These are phyloP conservation scores for Gossypium raimondii DNA, from an alignment of 345 rosid genomes.

Conservation along the genomic window DNA sequence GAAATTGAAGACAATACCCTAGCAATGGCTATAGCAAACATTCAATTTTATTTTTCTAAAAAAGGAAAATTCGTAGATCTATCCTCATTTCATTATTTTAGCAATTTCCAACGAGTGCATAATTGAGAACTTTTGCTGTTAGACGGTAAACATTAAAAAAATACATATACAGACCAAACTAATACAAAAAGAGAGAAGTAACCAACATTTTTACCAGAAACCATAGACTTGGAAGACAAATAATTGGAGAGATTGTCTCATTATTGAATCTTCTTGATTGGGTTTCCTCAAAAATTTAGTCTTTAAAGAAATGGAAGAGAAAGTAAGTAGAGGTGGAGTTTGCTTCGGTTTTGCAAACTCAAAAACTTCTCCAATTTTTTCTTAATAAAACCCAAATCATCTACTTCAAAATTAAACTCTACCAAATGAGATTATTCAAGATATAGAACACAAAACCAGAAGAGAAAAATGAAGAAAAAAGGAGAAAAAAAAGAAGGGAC, in stretches of 20 bases:
- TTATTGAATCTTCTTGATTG: neutral
- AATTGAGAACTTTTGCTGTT: neutral
- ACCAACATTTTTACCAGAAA: slow-evolving; percentile 11
- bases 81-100: slow-evolving; percentile 1
- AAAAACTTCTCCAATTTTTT: neutral
- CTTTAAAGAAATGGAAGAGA: neutral
- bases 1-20: slow-evolving; percentile 38
- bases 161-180: neutral
- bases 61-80: slow-evolving; percentile 37
- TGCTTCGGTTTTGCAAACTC: neutral
- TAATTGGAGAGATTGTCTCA: neutral
- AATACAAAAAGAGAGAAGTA: neutral
- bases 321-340: neutral
- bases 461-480: neutral
- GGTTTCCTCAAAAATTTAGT: neutral
- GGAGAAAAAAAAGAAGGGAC: neutral
- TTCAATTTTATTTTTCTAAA: slow-evolving; percentile 9
- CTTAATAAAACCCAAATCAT: neutral
- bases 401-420: neutral
- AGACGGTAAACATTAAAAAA: slow-evolving; percentile 7
- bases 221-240: neutral
- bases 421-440: neutral
- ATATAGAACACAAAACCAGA: neutral
- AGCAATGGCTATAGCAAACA: slow-evolving; percentile 26
- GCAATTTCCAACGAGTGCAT: slow-evolving; percentile 5